Evolutionary conservation across 768 basidiomycete genomes (phyloP).

Genomic region (Xerocomellus intermedius): DNA sequence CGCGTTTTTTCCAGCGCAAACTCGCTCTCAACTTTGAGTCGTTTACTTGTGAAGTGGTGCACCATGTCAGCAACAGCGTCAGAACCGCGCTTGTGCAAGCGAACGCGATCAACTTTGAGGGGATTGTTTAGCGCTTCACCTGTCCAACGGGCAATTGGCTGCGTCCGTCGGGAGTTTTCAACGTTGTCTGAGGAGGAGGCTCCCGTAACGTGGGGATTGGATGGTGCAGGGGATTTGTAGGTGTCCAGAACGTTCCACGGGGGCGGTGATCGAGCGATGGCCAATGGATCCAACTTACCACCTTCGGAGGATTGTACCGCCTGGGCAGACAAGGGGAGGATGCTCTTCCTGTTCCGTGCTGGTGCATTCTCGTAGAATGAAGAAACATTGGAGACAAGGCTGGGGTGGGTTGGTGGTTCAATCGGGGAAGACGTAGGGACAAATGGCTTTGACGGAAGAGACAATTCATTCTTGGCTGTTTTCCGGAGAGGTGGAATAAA

Average conservation of each 20-base stretch:
- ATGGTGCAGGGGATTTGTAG: background rate
- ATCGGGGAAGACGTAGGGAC: background rate
- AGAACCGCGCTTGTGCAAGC: constrained; percentile 26
- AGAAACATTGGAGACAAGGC: constrained; percentile 5
- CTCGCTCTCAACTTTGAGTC: constrained; percentile 21
- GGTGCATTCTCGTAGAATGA: constrained; percentile 19
- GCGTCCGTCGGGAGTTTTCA: background rate
- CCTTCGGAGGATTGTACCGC: constrained; percentile 15
- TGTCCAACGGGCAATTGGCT: background rate
- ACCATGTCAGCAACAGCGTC: constrained; percentile 20
- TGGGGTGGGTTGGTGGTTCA: background rate
- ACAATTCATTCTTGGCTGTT: background rate
- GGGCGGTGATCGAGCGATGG: constrained; percentile 28
- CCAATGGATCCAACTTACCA: constrained; percentile 21
- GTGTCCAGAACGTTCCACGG: constrained; percentile 21
- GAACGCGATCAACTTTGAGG: constrained; percentile 22
- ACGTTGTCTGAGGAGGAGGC: background rate
- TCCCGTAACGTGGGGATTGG: background rate
- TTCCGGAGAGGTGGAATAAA: constrained; percentile 21
- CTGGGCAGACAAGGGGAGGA: constrained; percentile 21
- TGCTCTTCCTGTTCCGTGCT: background rate
- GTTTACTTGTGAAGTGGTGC: constrained; percentile 21
- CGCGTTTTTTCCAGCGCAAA: constrained; percentile 17
- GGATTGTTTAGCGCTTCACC: constrained; percentile 5
- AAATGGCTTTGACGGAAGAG: background rate